Conservation (phyloP, 331 rosid species). For the Acacia concinna region DNA sequence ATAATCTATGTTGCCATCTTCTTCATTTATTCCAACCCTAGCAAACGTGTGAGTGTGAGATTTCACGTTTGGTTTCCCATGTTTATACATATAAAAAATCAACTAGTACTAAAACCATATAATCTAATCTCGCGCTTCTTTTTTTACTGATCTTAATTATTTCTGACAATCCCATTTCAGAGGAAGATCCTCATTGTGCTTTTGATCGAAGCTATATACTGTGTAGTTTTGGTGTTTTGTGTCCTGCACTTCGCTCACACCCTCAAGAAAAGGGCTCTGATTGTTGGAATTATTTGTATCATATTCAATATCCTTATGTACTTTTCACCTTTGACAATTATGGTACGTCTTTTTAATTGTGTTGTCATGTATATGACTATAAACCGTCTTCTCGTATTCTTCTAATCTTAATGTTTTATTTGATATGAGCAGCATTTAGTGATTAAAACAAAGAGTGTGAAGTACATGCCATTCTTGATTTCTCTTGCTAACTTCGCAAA, state of each 20-base stretch:
- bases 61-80: not conserved
- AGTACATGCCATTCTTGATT: slow-evolving; percentile 78
- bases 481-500: slow-evolving; percentile 63
- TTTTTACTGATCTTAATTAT: not conserved
- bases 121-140: not conserved
- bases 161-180: slow-evolving; percentile 41
- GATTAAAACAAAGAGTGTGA: slow-evolving; percentile 71
- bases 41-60: slow-evolving; percentile 48
- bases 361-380: no score
- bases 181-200: slow-evolving; percentile 41
- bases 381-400: not conserved
- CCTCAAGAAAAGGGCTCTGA: slow-evolving; percentile 29
- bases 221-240: slow-evolving; percentile 14
- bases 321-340: slow-evolving; percentile 71
- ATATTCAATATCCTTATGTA: slow-evolving; percentile 69
- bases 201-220: slow-evolving; percentile 40
- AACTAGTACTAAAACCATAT: not conserved
- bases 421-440: slow-evolving; percentile 52
- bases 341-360: slow-evolving; percentile 44
- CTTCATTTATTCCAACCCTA: slow-evolving; percentile 37
- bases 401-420: not conserved
- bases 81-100: no score
- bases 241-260: slow-evolving; percentile 35
- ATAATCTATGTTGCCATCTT: slow-evolving; percentile 34
- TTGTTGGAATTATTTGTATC: slow-evolving; percentile 54